Conservation (phyloP, 257 asterid genomes). For the Solanum piurae region DNA sequence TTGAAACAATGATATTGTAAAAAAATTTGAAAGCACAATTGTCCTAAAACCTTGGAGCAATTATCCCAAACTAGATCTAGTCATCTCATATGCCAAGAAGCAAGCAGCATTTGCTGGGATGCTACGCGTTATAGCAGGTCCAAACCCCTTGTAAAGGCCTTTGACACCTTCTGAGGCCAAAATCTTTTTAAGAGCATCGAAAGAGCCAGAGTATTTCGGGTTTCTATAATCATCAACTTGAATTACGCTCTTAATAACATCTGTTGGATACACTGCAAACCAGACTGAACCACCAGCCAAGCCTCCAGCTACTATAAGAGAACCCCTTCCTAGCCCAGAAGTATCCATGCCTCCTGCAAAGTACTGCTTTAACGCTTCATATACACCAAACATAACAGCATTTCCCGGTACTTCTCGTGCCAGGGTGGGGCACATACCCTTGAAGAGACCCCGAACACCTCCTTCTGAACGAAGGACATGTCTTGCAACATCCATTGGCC, state of each 20-base stretch:
- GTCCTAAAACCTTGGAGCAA: not conserved
- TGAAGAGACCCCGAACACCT: constrained; percentile 62
- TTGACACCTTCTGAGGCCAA: constrained; percentile 59
- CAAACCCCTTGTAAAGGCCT: constrained; percentile 83
- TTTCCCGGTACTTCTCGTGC: constrained; percentile 86
- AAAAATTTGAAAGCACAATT: not conserved
- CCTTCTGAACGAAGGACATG: constrained; percentile 54
- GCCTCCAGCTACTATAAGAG: constrained; percentile 63
- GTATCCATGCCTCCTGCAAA: constrained; percentile 69
- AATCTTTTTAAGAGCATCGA: constrained; percentile 61
- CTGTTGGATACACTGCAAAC: constrained; percentile 64
- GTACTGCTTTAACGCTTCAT: constrained; percentile 60
- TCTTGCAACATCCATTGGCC: constrained; percentile 83
- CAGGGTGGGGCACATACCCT: constrained; percentile 62
- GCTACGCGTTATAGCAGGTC: constrained; percentile 84
- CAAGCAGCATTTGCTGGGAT: constrained; percentile 87
- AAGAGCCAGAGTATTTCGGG: constrained; percentile 57
- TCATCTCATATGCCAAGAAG: constrained; percentile 78
- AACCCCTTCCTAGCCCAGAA: constrained; percentile 53
- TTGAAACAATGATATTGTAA: not conserved
- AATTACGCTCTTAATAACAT: constrained; percentile 66
- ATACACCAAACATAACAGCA: constrained; percentile 78
- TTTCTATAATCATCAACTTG: constrained; percentile 72
- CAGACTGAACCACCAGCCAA: constrained; percentile 74
- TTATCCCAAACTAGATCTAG: constrained; percentile 67